Evolutionary conservation across 805 yeast genomes (phyloP).

Genomic region (Suhomyces kilbournensis): DNA sequence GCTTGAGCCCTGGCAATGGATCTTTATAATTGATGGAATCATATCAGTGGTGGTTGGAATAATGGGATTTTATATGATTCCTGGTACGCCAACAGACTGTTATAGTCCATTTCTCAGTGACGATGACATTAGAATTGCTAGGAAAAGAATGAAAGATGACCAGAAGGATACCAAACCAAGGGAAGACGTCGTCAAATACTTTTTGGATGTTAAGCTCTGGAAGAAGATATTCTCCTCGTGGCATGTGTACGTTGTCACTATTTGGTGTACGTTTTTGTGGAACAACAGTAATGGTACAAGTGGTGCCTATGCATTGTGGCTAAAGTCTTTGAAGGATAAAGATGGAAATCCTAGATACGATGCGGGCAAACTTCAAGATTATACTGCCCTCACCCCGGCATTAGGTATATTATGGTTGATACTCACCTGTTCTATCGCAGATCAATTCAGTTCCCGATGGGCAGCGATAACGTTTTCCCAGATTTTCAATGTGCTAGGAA

Average conservation of each 20-base stretch:
- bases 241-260: constrained; percentile 28
- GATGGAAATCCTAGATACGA: constrained; percentile 9
- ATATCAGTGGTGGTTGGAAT: constrained; percentile 20
- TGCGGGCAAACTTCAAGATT: constrained; percentile 32
- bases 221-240: constrained; percentile 26
- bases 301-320: constrained; percentile 49
- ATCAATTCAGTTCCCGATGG: constrained; percentile 48
- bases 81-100: constrained; percentile 32
- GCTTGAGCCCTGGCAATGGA: constrained; percentile 20
- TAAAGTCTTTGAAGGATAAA: constrained; percentile 16
- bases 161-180: constrained; percentile 17
- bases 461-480: constrained; percentile 51
- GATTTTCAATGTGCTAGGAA: constrained; percentile 20
- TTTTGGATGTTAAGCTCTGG: constrained; percentile 26
- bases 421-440: constrained; percentile 49
- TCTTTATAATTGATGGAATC: constrained; percentile 23
- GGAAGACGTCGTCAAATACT: constrained; percentile 12
- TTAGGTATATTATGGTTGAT: constrained; percentile 52
- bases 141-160: constrained; percentile 28
- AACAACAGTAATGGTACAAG: constrained; percentile 41
- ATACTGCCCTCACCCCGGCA: constrained; percentile 58
- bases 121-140: constrained; percentile 53
- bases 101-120: constrained; percentile 52
- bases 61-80: constrained; percentile 17
- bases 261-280: constrained; percentile 18